Percentiles rank a stretch among this genome's conserved stretches.
Conservation (phyloP, 345 rosid species). For the Combretum micranthum region DNA sequence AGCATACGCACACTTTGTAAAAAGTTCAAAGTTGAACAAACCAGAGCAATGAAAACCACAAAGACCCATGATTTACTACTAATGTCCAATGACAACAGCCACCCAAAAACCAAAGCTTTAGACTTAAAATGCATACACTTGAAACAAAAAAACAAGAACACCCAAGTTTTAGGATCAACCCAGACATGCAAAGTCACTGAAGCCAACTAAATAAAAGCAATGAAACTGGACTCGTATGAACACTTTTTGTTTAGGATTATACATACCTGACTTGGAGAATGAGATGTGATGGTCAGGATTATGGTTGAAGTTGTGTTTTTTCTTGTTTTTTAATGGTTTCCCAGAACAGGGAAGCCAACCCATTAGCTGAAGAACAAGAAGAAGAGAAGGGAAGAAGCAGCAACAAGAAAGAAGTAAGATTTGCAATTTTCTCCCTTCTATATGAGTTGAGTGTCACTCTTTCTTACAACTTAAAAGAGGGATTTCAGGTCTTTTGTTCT, state of each 20-base stretch:
- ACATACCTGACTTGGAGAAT: slow-evolving; percentile 43
- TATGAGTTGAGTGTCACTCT: not conserved
- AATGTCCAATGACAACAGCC: too few species aligned
- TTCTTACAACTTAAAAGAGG: too few species aligned
- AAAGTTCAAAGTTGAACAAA: too few species aligned
- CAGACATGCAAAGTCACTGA: not conserved
- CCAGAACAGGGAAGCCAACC: slow-evolving; percentile 46
- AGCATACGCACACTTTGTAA: too few species aligned
- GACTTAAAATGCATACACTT: too few species aligned
- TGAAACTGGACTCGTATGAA: not conserved
- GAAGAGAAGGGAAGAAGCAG: not conserved
- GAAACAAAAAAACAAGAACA: too few species aligned
- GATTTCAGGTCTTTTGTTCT: too few species aligned
- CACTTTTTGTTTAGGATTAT: not conserved
- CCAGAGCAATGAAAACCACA: too few species aligned
- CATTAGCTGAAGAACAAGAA: slow-evolving; percentile 14
- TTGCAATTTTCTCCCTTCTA: not conserved
- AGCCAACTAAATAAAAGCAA: too few species aligned
- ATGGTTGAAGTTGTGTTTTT: slow-evolving; percentile 19
- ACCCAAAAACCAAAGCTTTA: too few species aligned
- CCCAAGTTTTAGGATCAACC: not conserved
- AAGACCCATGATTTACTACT: too few species aligned
- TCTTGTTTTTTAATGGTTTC: slow-evolving; percentile 30
- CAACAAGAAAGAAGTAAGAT: not conserved
- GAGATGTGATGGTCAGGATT: slow-evolving; percentile 42